Conservation (phyloP, 495 filamentous ascomycete species). For the Hypoxylon subgilvum region DNA sequence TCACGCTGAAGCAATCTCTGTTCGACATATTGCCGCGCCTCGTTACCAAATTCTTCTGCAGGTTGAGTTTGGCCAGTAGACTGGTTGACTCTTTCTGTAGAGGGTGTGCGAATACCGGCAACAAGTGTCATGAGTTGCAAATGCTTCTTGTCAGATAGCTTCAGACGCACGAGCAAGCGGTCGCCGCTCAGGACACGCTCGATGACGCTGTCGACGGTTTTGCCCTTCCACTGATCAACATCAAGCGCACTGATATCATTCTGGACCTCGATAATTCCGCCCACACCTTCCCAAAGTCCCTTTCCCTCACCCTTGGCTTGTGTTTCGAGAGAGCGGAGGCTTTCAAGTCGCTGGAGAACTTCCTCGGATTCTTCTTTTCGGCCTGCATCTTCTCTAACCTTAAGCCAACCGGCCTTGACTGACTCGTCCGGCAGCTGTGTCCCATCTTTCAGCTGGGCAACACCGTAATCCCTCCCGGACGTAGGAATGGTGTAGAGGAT, state of each 20-base stretch:
- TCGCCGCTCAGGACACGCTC: conserved; percentile 92
- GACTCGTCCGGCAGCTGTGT: conserved; percentile 77
- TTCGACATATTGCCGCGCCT: conserved; percentile 86
- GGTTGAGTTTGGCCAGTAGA: conserved; percentile 78
- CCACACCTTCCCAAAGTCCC: conserved; percentile 72
- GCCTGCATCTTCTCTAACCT: conserved; percentile 89
- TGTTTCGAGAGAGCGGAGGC: conserved; percentile 77
- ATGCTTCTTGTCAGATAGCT: conserved; percentile 77
- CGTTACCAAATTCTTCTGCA: conserved; percentile 85
- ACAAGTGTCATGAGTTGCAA: conserved; percentile 81
- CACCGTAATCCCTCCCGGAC: conserved; percentile 86
- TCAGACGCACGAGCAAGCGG: conserved; percentile 81
- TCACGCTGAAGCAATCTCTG: conserved; percentile 81
- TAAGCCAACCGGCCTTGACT: conserved; percentile 86
- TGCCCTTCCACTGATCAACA: conserved; percentile 76
- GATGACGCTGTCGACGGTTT: conserved; percentile 73
- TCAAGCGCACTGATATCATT: conserved; percentile 79
- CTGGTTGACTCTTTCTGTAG: conserved; percentile 78
- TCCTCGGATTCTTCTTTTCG: conserved; percentile 84
- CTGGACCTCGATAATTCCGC: conserved; percentile 70
- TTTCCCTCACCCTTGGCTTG: conserved; percentile 76
- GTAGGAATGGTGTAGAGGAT: conserved; percentile 81
- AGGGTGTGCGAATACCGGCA: conserved; percentile 85
- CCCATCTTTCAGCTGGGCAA: conserved; percentile 72
- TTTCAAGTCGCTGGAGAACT: conserved; percentile 69